These are phyloP conservation scores for Crithidia bombi DNA, from an alignment of 208 protist species.

Conservation along the genomic window DNA sequence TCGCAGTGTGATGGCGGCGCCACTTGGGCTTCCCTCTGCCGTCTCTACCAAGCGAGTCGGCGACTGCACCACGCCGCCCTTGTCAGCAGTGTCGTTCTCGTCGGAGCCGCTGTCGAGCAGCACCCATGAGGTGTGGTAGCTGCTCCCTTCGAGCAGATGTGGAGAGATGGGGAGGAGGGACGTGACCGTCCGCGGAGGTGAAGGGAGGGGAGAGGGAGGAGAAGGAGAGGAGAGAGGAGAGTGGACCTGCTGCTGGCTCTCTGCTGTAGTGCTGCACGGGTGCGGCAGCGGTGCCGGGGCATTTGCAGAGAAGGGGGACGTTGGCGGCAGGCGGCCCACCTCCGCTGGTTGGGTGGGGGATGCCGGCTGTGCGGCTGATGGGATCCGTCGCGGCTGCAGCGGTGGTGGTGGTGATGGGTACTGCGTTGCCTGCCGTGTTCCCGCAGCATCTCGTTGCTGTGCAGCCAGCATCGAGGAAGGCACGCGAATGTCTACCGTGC, in stretches of 20 bases:
- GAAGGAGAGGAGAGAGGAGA: no score
- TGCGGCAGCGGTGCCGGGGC: background rate
- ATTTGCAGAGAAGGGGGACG: background rate
- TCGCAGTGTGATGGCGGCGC: background rate
- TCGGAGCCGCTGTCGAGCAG: slow-evolving; percentile 9
- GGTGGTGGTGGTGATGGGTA: background rate
- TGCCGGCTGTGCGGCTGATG: background rate
- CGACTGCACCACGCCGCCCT: background rate
- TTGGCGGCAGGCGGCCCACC: background rate
- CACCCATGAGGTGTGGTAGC: background rate
- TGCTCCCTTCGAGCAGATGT: background rate
- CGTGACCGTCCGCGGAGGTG: background rate
- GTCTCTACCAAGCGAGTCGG: slow-evolving; percentile 8
- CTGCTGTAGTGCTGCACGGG: background rate
- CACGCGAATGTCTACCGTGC: slow-evolving; percentile 1
- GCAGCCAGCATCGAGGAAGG: background rate
- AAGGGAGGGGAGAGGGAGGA: no score
- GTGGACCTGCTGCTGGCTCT: no score
- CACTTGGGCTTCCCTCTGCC: background rate
- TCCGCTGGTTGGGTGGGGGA: no score
- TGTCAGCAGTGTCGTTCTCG: background rate
- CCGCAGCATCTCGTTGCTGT: background rate
- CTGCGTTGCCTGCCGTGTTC: background rate
- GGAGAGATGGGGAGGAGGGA: no score
- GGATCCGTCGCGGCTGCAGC: background rate